phyloP scores from a whole-genome alignment of 148 eudicot species.

The Camellia japonica region DNA sequence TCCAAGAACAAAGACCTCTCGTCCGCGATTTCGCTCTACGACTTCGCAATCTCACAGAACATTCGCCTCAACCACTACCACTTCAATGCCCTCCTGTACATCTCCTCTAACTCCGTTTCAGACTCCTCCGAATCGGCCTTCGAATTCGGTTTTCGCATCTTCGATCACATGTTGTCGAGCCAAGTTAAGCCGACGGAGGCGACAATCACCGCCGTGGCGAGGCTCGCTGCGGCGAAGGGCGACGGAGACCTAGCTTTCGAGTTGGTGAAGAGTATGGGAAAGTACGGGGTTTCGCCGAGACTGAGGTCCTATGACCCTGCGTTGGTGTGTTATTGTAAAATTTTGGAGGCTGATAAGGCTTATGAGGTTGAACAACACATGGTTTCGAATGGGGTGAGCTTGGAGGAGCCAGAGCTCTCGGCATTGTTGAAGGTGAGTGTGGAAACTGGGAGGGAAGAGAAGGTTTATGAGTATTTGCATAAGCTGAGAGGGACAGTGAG shows the following conservation, averaged over 20 bases:
- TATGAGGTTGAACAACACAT: conserved; percentile 70
- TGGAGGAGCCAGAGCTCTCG: conserved; percentile 63
- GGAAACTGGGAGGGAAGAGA: conserved; percentile 47
- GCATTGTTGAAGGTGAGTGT: conserved; percentile 71
- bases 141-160: conserved; percentile 49
- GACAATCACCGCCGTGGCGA: conserved; percentile 66
- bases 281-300: conserved; percentile 7
- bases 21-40: conserved; percentile 52
- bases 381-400: conserved; percentile 37
- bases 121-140: conserved; percentile 35
- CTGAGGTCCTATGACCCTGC: conserved; percentile 46
- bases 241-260: conserved; percentile 66
- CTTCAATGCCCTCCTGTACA: conserved; percentile 58
- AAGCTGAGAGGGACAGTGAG: conserved; percentile 64
- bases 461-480: conserved; percentile 82
- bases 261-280: conserved; percentile 46
- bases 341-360: conserved; percentile 58
- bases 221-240: conserved; percentile 59
- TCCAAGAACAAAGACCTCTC: conserved; percentile 37
- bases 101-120: conserved; percentile 44
- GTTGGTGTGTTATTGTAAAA: conserved; percentile 51
- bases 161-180: conserved; percentile 41
- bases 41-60: conserved; percentile 41
- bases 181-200: conserved; percentile 69
- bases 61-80: conserved; percentile 43